These are phyloP conservation scores for Kurtzmaniella fragi DNA, from an alignment of 805 yeast species.

Conservation along the genomic window DNA sequence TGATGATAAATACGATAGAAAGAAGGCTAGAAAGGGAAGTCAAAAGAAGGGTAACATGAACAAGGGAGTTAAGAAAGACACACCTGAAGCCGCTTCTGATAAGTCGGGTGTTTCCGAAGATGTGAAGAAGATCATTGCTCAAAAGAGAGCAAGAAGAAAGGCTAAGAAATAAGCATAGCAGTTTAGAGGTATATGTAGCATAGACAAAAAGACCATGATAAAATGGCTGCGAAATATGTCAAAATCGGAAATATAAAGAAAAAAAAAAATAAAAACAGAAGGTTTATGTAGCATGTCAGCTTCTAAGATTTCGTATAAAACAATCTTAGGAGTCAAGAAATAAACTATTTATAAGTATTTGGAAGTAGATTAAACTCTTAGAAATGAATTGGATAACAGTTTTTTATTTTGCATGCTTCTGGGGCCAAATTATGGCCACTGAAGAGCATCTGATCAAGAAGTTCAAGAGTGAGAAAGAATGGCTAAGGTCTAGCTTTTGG, in stretches of 20 bases:
- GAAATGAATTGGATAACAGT: too few species aligned
- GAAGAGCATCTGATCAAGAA: not conserved
- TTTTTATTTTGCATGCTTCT: too few species aligned
- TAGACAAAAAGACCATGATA: not conserved
- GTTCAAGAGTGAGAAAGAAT: conserved; percentile 5
- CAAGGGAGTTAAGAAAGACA: conserved; percentile 22
- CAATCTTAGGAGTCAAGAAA: not conserved
- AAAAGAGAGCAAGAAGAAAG: conserved; percentile 64
- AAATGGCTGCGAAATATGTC: not conserved
- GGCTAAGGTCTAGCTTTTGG: conserved; percentile 10
- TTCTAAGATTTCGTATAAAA: not conserved
- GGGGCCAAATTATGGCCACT: too few species aligned
- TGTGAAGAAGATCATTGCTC: conserved; percentile 60
- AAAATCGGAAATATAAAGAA: not conserved
- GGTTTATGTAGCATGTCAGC: not conserved
- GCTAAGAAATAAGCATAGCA: conserved; percentile 23
- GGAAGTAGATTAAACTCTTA: too few species aligned
- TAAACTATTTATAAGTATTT: too few species aligned
- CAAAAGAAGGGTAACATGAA: conserved; percentile 41
- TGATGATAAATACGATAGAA: conserved; percentile 17
- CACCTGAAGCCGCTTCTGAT: not conserved
- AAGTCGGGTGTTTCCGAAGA: conserved; percentile 45
- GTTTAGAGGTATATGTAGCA: not conserved
- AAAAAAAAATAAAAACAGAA: not conserved
- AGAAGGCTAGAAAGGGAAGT: conserved; percentile 24